Percentiles rank a stretch among this genome's conserved stretches.
phyloP scores from a whole-genome alignment of 179 eudicot species.

The Beta lomatogona region DNA sequence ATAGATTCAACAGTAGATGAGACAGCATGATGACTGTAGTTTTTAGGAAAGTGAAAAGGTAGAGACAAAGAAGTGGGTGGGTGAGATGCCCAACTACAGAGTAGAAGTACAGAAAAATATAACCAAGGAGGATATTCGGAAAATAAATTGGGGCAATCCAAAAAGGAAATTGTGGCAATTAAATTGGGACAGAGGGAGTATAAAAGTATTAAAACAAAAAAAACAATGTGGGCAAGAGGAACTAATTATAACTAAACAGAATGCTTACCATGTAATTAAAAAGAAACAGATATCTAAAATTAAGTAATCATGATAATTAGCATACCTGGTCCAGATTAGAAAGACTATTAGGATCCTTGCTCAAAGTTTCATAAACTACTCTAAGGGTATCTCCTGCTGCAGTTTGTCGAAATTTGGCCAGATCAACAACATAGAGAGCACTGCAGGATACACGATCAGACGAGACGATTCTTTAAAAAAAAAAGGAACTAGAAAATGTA shows the following conservation, averaged over 20 bases:
- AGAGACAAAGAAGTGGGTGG: too few relatives aligned
- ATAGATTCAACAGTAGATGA: too few relatives aligned
- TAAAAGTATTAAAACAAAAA: too few relatives aligned
- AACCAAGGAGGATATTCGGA: too few relatives aligned
- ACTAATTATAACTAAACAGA: neutral
- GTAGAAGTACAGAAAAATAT: too few relatives aligned
- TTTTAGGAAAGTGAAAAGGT: too few relatives aligned
- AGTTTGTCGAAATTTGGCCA: constrained; percentile 87
- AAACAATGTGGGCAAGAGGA: neutral
- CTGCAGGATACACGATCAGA: constrained; percentile 46
- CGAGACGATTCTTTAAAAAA: constrained; percentile 4
- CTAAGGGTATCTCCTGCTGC: constrained; percentile 95
- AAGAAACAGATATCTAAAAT: neutral
- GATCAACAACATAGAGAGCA: constrained; percentile 95
- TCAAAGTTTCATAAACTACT: constrained; percentile 89
- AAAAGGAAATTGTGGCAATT: too few relatives aligned
- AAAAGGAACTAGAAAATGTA: neutral
- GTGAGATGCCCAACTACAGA: too few relatives aligned
- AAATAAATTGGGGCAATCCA: too few relatives aligned
- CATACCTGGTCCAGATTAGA: constrained; percentile 97
- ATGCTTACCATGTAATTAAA: neutral
- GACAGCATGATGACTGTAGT: too few relatives aligned
- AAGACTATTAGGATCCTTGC: constrained; percentile 99
- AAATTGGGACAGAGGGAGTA: too few relatives aligned
- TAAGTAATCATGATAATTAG: constrained; percentile 7